phyloP scores from a whole-genome alignment of 2,329 filamentous ascomycete genomes.

The Colletotrichum cuscutae region DNA sequence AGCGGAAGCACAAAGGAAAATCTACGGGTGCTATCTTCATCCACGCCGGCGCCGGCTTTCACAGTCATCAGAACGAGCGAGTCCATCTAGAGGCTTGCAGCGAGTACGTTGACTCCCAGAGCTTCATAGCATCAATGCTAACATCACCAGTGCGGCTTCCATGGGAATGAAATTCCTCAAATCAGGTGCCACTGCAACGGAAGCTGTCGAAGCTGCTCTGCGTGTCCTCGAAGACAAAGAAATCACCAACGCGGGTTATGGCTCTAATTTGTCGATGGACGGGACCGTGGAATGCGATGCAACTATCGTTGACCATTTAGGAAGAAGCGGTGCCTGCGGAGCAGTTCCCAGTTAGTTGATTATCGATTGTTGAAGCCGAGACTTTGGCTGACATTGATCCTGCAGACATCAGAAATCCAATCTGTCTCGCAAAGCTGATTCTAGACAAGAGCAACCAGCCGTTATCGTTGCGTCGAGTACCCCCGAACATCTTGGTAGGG shows the following conservation, averaged over 20 bases:
- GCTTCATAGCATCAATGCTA: neutral
- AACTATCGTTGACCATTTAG: slow-evolving; percentile 89
- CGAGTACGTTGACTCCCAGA: slow-evolving; percentile 69
- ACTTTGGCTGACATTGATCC: slow-evolving; percentile 17
- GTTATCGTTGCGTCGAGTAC: slow-evolving; percentile 87
- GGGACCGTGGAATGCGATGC: slow-evolving; percentile 95
- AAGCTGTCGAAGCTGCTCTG: slow-evolving; percentile 91
- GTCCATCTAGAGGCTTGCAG: slow-evolving; percentile 88
- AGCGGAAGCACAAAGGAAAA: slow-evolving; percentile 46
- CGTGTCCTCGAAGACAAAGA: slow-evolving; percentile 90
- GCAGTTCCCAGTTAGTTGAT: slow-evolving; percentile 81
- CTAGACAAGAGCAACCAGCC: slow-evolving; percentile 81
- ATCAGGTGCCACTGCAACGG: slow-evolving; percentile 81
- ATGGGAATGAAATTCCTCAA: slow-evolving; percentile 85
- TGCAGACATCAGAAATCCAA: slow-evolving; percentile 90
- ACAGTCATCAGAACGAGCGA: slow-evolving; percentile 86
- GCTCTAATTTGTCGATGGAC: slow-evolving; percentile 92
- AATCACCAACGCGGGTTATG: slow-evolving; percentile 96
- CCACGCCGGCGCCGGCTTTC: slow-evolving; percentile 94
- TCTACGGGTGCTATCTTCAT: slow-evolving; percentile 84
- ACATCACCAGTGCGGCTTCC: slow-evolving; percentile 75
- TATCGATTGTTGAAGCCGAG: neutral
- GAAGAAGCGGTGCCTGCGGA: slow-evolving; percentile 92
- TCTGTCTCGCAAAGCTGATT: slow-evolving; percentile 85
- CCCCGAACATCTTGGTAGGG: slow-evolving; percentile 90